Evolutionary conservation across 2,329 filamentous ascomycete species (phyloP).

Genomic region (Cadophora sp.): DNA sequence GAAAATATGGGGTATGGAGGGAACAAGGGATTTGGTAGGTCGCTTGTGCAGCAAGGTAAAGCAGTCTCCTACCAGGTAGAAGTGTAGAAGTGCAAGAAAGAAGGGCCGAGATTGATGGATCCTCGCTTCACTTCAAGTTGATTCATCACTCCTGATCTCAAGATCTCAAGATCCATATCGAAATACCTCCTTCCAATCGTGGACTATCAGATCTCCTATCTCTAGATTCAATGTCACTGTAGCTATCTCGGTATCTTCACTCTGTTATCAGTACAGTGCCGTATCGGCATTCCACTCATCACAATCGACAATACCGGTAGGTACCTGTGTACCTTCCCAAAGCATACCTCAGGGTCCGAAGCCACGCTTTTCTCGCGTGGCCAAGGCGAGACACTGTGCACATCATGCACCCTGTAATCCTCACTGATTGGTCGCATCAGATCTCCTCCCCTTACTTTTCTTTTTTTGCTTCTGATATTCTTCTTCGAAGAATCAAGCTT

Average conservation of each 20-base stretch:
- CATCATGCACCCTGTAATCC: not conserved
- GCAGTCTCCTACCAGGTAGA: not conserved
- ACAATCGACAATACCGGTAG: not conserved
- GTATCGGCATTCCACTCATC: conserved; percentile 1
- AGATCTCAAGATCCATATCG: not conserved
- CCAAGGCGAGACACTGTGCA: not conserved
- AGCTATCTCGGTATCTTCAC: not conserved
- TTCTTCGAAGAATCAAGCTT: not conserved
- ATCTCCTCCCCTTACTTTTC: not conserved
- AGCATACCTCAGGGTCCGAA: conserved; percentile 7
- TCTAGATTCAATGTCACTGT: not conserved
- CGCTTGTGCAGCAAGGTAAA: conserved; percentile 10
- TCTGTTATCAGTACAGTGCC: conserved; percentile 2
- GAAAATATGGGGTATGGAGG: not conserved
- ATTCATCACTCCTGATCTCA: not conserved
- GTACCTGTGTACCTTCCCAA: conserved; percentile 7
- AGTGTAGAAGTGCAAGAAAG: conserved; percentile 16
- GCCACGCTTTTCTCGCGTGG: conserved; percentile 12
- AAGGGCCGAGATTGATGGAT: conserved; percentile 2
- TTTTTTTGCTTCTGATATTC: not conserved
- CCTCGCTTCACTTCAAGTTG: not conserved
- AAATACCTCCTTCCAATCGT: conserved; percentile 11
- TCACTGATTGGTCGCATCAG: not conserved
- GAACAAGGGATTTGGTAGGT: not conserved
- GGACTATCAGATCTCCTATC: not conserved